Percentiles rank a stretch among this genome's conserved stretches.
Evolutionary conservation across 2,329 filamentous ascomycete genomes (phyloP).

Genomic region (Cercospora sp.): DNA sequence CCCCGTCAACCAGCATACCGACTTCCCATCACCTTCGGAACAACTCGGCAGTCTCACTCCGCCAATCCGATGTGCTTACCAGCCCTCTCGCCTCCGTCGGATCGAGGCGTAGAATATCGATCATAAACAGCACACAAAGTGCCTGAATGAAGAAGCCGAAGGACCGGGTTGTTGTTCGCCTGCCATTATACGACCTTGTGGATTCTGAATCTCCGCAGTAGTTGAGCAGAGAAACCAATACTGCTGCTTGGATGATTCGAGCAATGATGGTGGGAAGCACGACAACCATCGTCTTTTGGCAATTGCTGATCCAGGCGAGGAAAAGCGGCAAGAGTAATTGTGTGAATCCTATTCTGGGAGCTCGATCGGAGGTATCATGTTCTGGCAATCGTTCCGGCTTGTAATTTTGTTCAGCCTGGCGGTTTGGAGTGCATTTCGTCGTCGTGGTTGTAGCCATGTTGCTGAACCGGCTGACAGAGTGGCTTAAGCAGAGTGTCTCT

Average conservation of each 20-base stretch:
- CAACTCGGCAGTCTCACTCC: constrained; percentile 1
- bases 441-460: background rate
- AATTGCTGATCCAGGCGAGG: constrained; percentile 14
- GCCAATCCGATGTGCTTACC: constrained; percentile 9
- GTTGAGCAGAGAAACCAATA: background rate
- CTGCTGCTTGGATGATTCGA: constrained; percentile 5
- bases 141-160: constrained; percentile 7
- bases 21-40: constrained; percentile 2
- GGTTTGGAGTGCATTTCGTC: background rate
- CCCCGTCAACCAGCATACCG: background rate
- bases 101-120: constrained; percentile 8
- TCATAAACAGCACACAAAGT: constrained; percentile 7
- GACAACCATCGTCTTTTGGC: constrained; percentile 2
- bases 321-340: constrained; percentile 7
- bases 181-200: background rate
- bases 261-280: constrained; percentile 4
- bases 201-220: background rate
- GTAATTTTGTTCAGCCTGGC: background rate
- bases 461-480: background rate
- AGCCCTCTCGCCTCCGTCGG: constrained; percentile 1
- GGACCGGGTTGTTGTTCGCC: background rate
- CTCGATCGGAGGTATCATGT: background rate
- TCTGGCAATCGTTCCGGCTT: background rate
- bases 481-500: background rate
- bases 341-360: constrained; percentile 6